Conservation (phyloP, 768 basidiomycete species). For the Russula sp. region DNA sequence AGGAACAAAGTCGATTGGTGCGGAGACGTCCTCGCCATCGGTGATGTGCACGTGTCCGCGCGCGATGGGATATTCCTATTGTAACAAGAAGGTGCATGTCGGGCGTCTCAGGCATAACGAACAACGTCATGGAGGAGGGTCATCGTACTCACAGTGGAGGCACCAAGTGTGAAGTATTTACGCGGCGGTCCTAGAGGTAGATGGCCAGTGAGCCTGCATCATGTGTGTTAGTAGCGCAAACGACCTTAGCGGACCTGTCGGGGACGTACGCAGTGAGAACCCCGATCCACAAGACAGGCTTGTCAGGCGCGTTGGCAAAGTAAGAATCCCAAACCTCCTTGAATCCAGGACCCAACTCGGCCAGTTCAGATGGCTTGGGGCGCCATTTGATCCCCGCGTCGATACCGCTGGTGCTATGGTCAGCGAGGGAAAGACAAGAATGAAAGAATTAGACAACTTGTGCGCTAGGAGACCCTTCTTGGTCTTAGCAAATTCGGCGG, state of each 20-base stretch:
- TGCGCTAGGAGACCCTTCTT: slow-evolving; percentile 48
- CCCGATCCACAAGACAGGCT: slow-evolving; percentile 22
- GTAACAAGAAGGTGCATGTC: not conserved
- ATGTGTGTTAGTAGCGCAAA: not conserved
- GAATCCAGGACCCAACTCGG: slow-evolving; percentile 27
- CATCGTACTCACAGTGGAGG: slow-evolving; percentile 9
- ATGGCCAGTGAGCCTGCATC: not conserved
- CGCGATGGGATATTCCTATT: slow-evolving; percentile 23
- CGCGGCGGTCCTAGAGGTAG: not conserved
- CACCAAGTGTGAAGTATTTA: slow-evolving; percentile 24
- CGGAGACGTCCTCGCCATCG: slow-evolving; percentile 22
- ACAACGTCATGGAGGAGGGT: not conserved
- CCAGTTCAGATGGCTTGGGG: slow-evolving; percentile 24
- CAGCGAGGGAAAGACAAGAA: not conserved
- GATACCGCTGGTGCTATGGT: slow-evolving; percentile 16
- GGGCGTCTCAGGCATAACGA: not conserved
- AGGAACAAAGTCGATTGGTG: slow-evolving; percentile 26
- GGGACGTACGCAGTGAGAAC: slow-evolving; percentile 20
- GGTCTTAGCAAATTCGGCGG: slow-evolving; percentile 31
- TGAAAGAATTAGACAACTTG: slow-evolving; percentile 44
- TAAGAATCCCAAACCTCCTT: slow-evolving; percentile 25
- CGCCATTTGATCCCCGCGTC: slow-evolving; percentile 28
- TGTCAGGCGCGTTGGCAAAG: slow-evolving; percentile 27
- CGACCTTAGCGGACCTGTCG: too few relatives aligned
- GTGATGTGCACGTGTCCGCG: slow-evolving; percentile 27